These are phyloP conservation scores for Pseudofabraea citricarpa DNA, from an alignment of 2,329 filamentous ascomycete genomes.

Conservation along the genomic window DNA sequence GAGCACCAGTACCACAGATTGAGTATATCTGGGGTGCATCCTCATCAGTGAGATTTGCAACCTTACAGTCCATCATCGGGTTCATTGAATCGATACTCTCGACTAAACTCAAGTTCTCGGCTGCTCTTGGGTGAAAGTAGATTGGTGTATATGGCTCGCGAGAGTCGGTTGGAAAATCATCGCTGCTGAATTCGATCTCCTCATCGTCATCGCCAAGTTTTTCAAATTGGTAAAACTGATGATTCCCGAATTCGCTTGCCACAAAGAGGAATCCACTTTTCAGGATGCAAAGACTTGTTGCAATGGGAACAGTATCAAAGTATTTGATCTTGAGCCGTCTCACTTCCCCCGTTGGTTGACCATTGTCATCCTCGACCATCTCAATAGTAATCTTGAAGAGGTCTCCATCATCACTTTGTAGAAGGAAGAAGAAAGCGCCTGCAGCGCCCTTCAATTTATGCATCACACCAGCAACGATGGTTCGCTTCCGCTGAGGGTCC, in stretches of 20 bases:
- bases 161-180: conserved; percentile 74
- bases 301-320: conserved; percentile 91
- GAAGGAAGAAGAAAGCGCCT: conserved; percentile 92
- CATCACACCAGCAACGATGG: conserved; percentile 88
- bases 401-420: conserved; percentile 97
- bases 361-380: conserved; percentile 77
- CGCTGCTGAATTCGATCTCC: conserved; percentile 80
- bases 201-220: conserved; percentile 95
- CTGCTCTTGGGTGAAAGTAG: conserved; percentile 76
- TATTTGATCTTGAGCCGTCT: conserved; percentile 88
- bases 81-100: conserved; percentile 87
- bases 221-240: conserved; percentile 95
- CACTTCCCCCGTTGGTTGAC: conserved; percentile 76
- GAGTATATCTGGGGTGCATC: conserved; percentile 97
- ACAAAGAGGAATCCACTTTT: conserved; percentile 95
- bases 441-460: conserved; percentile 81
- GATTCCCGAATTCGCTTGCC: conserved; percentile 87
- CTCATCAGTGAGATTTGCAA: conserved; percentile 85
- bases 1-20: conserved; percentile 80
- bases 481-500: conserved; percentile 84
- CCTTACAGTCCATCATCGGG: conserved; percentile 84
- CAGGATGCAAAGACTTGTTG: conserved; percentile 82
- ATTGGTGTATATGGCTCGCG: conserved; percentile 67
- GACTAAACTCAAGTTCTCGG: conserved; percentile 79
- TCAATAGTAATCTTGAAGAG: conserved; percentile 95